A percentile compares a stretch with the other conserved stretches of the same genome.
Evolutionary conservation across 2,329 filamentous ascomycete genomes (phyloP).

Genomic region (Beauveria caledonica): DNA sequence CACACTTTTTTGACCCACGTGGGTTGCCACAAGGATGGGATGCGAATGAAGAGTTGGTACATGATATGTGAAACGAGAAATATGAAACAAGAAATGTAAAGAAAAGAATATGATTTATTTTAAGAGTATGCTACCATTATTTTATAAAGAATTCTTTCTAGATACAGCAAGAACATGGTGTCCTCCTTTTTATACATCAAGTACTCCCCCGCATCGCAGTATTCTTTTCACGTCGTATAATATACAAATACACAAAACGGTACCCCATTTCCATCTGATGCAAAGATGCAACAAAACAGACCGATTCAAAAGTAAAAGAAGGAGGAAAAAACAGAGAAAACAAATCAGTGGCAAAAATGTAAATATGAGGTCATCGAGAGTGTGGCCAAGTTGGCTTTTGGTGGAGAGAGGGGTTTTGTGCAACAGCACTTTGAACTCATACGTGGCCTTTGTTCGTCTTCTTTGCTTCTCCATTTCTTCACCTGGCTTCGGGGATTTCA

Average conservation of each 20-base stretch:
- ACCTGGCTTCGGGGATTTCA: no score
- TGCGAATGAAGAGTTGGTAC: no score
- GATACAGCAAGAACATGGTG: neutral
- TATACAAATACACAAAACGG: conserved; percentile 5
- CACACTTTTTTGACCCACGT: no score
- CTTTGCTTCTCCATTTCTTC: neutral
- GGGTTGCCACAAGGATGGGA: no score
- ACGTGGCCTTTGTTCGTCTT: neutral
- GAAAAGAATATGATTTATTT: neutral
- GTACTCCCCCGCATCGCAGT: neutral
- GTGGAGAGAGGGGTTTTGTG: neutral
- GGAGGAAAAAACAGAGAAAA: neutral
- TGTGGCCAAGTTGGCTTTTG: neutral
- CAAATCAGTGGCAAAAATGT: neutral
- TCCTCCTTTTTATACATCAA: neutral
- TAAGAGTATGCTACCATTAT: neutral
- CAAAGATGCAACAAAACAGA: neutral
- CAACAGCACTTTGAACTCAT: neutral
- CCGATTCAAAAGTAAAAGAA: neutral
- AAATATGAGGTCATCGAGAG: neutral
- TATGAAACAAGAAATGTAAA: neutral
- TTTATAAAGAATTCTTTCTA: neutral
- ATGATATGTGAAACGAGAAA: no score
- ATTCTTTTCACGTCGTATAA: neutral
- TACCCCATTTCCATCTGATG: neutral